phyloP scores from a whole-genome alignment of 257 asterid genomes.

The Plantago ovata region DNA sequence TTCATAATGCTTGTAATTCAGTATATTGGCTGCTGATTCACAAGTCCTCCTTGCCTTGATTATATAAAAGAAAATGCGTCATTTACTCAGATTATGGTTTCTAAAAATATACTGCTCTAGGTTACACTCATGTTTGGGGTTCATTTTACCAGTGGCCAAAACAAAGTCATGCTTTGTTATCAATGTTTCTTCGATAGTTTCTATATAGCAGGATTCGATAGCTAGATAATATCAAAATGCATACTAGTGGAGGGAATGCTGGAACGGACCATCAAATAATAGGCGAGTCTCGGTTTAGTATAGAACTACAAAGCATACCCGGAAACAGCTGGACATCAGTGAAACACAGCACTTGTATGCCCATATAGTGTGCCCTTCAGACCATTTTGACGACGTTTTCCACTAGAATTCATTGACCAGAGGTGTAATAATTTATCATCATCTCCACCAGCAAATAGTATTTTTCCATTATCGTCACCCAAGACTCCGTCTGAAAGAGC shows the following conservation, averaged over 20 bases:
- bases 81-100: too few relatives aligned
- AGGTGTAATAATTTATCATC: constrained; percentile 80
- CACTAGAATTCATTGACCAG: constrained; percentile 68
- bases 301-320: constrained; percentile 39
- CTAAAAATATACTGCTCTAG: too few relatives aligned
- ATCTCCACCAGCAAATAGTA: constrained; percentile 86
- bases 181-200: too few relatives aligned
- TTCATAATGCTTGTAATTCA: neutral
- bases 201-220: too few relatives aligned
- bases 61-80: too few relatives aligned
- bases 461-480: constrained; percentile 46
- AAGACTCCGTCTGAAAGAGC: constrained; percentile 68
- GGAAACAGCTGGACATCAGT: constrained; percentile 61
- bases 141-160: too few relatives aligned
- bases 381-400: constrained; percentile 66
- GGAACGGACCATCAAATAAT: neutral
- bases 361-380: constrained; percentile 77
- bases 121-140: too few relatives aligned
- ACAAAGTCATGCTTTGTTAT: too few relatives aligned
- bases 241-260: neutral
- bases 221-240: too few relatives aligned
- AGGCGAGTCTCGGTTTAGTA: too few relatives aligned
- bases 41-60: too few relatives aligned
- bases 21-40: too few relatives aligned
- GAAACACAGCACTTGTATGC: constrained; percentile 70